These are phyloP conservation scores for Akebia trifoliata DNA, from an alignment of 164 flowering plant species.

Conservation along the genomic window DNA sequence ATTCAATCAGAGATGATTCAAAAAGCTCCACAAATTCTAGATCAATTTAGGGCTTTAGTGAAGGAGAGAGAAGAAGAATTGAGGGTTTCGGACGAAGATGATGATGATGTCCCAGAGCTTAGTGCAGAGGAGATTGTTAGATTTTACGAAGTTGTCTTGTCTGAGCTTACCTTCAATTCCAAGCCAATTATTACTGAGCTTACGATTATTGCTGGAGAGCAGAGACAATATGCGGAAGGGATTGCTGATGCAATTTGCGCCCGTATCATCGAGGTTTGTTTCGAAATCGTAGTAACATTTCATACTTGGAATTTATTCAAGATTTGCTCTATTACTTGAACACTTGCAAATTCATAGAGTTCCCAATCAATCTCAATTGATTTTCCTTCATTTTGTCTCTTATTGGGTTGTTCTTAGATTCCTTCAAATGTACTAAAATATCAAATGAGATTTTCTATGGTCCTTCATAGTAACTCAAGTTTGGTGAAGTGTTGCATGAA, in stretches of 20 bases:
- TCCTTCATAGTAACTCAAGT: too few species aligned
- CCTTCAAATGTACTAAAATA: too few species aligned
- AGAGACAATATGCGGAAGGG: constrained; percentile 58
- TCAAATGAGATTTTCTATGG: too few species aligned
- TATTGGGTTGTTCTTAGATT: too few species aligned
- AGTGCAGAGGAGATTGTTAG: constrained; percentile 60
- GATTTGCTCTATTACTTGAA: neutral
- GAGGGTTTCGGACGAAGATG: constrained; percentile 32
- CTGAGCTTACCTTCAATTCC: constrained; percentile 74
- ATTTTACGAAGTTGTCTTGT: constrained; percentile 55
- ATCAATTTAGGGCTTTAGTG: constrained; percentile 55
- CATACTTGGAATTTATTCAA: neutral
- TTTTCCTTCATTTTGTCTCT: neutral
- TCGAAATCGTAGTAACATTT: too few species aligned
- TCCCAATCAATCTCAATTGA: neutral
- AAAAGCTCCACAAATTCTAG: constrained; percentile 41
- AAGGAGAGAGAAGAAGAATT: constrained; percentile 61
- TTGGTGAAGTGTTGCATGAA: too few species aligned
- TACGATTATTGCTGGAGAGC: constrained; percentile 92
- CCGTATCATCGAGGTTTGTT: constrained; percentile 75
- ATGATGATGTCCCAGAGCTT: constrained; percentile 26
- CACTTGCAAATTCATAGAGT: neutral
- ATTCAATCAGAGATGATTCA: constrained; percentile 18
- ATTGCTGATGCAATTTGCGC: constrained; percentile 86
- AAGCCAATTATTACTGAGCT: constrained; percentile 96